Evolutionary conservation across 345 rosid species (phyloP).

Genomic region (Limnanthes douglasii): DNA sequence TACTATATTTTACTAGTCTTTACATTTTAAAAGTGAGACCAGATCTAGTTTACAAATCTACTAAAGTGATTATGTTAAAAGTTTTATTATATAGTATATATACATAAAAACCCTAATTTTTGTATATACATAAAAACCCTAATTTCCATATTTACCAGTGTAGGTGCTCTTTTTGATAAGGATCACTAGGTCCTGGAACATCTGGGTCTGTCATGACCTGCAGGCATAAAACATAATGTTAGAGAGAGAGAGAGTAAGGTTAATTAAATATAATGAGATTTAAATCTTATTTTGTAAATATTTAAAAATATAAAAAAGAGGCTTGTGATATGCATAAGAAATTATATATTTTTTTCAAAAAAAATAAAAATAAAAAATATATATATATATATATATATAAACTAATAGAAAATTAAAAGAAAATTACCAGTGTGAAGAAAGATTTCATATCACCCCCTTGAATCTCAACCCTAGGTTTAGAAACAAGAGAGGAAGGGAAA

Average conservation of each 20-base stretch:
- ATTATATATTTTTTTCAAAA: not conserved
- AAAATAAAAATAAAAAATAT: no score
- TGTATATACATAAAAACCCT: no score
- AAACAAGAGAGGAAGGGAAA: slow-evolving; percentile 24
- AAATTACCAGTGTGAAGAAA: slow-evolving; percentile 49
- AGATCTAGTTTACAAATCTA: no score
- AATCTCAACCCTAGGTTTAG: slow-evolving; percentile 36
- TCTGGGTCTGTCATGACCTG: slow-evolving; percentile 37
- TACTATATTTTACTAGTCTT: no score
- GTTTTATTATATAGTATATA: not conserved
- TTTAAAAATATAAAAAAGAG: no score
- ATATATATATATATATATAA: not conserved
- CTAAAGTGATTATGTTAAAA: not conserved
- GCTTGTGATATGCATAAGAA: not conserved
- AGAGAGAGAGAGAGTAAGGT: no score
- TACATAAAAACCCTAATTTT: no score
- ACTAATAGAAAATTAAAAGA: not conserved
- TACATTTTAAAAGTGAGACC: no score
- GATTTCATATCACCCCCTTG: slow-evolving; percentile 40
- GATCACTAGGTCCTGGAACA: slow-evolving; percentile 37
- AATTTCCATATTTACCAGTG: slow-evolving; percentile 33
- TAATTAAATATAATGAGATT: no score
- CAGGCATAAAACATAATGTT: no score
- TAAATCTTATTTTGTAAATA: no score
- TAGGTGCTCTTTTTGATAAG: slow-evolving; percentile 27